Base-by-base conservation (phyloP, 2,329 filamentous ascomycete species). In the Colletotrichum lini region DNA sequence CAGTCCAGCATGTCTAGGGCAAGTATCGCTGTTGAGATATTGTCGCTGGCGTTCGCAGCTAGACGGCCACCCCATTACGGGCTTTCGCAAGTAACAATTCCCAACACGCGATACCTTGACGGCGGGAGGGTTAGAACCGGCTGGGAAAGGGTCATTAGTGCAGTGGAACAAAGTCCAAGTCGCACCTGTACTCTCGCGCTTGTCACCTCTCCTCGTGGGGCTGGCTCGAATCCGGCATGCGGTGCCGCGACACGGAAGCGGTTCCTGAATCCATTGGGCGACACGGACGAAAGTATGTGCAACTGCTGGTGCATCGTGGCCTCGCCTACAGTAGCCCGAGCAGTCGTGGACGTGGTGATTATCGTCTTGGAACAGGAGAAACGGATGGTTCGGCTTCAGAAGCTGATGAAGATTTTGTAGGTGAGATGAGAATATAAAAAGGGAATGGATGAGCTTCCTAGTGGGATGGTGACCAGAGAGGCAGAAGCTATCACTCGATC, bases 271-370 rank as follows among this genome's bases (percentile, higher is more conserved):
- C 5, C n/a, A 44, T 61, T 60, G 53, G 45, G 44, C 53, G 30
- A 35, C 21, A n/a, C 50, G n/a, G 23, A 47, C 38, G 38, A 57
- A 40, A 59, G 65, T 45, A 67, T 57, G 67, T 67, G 44, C 42
- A 26, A 70, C 64, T 44, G n/a, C 8, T 45, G 63, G 50, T 57
- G 63, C 30, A 26, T 45, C 26, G 21, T 30, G 63, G 26, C 18
- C 50, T 49, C 30, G 21, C 23, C 49, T 21, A 15, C 50, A 53
- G 42, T 7, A 5, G 16, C 13, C 13, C 44, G 18, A 15, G 8
- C 15, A 23, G 35, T 12, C 56, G 18, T 1, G n/a, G 4, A 30
- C 15, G 23, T 9, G 30, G 30, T 30, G 16, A 8, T 12, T 35
- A 16, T 26, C 16, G 3, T 6, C 9, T 18, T 35, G 38, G 15